Base-by-base conservation (phyloP, 2,329 filamentous ascomycete genomes). In the Aspergillus uvarum region DNA sequence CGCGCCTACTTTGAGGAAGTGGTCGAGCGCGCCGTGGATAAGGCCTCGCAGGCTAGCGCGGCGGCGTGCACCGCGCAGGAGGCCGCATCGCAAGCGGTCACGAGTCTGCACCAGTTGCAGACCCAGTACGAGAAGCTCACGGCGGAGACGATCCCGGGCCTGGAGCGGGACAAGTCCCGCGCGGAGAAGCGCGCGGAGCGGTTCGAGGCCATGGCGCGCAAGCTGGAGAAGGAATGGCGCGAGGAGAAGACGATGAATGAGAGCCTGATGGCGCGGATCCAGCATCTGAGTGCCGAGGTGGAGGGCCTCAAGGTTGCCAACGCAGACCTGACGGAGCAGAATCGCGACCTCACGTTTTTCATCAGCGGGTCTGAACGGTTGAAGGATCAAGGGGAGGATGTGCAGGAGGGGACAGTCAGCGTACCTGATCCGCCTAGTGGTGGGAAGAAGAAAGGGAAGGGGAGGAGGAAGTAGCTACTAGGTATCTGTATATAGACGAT, bases 1-100 rank as follows among this genome's bases (percentile, higher is more conserved):
- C 86, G 95, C 10, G 83, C 90, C 0, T 99, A 98, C 76, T 99
- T 96, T 68, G 94, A 98, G 74, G 94, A 96, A 67, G 87, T 96
- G 74, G 85, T 99, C 55, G 89, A 88, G 69, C 92, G 96, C 64
- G 91, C 92, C 0, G 92, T 89, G 0, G 91, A 96, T 75, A 98
- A 98, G 78, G 93, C 93, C 0, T 84, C 88, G 1, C 86, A 89
- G 69, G 91, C 93, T 0, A 82, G 85, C 0, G 81, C 85, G 0
- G 82, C 85, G 0, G 78, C 79, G 7, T 58, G 68, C 0, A 63
- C 72, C 2, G 78, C 78, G 85, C 89, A 38, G 87, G 80, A 85
- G 0, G 81, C 84, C 0, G 91, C 90, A 0, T 87, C 90, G 62
- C 81, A 82, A 51, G 88, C 90, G 0, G 77, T 79, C 0, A 72